Evolutionary conservation across 768 basidiomycete genomes (phyloP), one percentile per base, ranked within the genome.

Genomic region (Boletus rufocinnamomeus): DNA sequence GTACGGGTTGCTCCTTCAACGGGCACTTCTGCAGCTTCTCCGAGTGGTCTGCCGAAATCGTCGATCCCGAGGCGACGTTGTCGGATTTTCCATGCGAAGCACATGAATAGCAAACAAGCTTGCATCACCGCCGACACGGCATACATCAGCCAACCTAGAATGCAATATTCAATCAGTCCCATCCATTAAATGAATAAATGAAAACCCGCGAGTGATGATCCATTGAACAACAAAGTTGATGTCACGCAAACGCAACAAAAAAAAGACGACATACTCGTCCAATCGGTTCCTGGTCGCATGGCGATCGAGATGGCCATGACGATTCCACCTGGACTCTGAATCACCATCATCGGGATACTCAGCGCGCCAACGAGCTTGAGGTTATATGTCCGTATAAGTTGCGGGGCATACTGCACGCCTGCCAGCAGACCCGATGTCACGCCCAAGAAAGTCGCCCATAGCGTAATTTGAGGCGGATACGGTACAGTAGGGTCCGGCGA

Each of bases 301-400:
- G 88, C 90, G 56, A 94, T 91, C 61, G 87, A 91, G 5, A 87
- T 61, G 7, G 92, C 89, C 88, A 98, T 95, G n/a, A 92, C 69
- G 4, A 91, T 76, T 2, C 91, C 88, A 4, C 95, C 95, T 4
- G 95, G 95, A 14, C 85, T 93, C 74, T 98, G 96, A 17, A 99
- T 91, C 49, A 84, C 75, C 96, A 99, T 98, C 86, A 93, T 98
- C 1, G 90, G 89, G 56, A 99, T 91, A 67, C 93, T 95, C 17
- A 98, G 78, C 0, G 94, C 93, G 4, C 96, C 96, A 10, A 98
- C 95, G 14, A 96, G 82, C 67, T 86, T 89, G 32, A 82, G 73
- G 6, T 75, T 77, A 65, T 88, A 97, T 1, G 95, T 98, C 59
- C 88, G 85, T 14, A 83, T 63, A 27, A 99, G 78, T 71, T 97